Percentiles rank a stretch among this genome's conserved stretches.
These are phyloP conservation scores for Fusarium sacchari DNA, from an alignment of 2,329 filamentous ascomycete genomes.

Conservation along the genomic window DNA sequence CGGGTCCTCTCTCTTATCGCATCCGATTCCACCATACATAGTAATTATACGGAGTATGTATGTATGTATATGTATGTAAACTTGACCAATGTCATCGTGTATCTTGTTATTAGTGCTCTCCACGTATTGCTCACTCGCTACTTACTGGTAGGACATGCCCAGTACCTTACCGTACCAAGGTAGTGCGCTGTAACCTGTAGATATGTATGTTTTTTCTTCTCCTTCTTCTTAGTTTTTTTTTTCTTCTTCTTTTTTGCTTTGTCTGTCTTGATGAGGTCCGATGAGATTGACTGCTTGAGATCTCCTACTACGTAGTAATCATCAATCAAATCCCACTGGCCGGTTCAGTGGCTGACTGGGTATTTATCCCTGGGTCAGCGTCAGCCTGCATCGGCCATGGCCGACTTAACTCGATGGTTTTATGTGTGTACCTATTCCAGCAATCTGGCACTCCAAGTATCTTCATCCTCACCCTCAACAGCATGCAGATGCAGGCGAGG, in stretches of 20 bases:
- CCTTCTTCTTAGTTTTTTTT: no score
- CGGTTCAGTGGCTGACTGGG: conserved; percentile 42
- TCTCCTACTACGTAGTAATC: conserved; percentile 16
- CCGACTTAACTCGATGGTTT: conserved; percentile 29
- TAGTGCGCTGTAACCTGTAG: neutral
- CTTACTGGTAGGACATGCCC: no score
- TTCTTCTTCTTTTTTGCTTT: conserved; percentile 29
- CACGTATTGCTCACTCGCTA: neutral
- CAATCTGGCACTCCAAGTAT: conserved; percentile 31
- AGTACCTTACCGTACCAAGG: neutral
- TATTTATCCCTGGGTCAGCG: neutral
- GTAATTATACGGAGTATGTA: no score
- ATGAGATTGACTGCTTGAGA: conserved; percentile 13
- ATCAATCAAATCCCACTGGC: conserved; percentile 28
- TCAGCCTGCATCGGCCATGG: conserved; percentile 42
- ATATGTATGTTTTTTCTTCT: no score
- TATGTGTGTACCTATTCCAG: conserved; percentile 20
- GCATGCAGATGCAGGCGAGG: conserved; percentile 28
- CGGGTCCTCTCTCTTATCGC: conserved; percentile 12
- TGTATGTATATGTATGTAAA: no score
- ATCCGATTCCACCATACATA: conserved; percentile 3
- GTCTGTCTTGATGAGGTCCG: neutral
- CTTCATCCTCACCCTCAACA: neutral
- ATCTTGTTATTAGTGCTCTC: neutral
- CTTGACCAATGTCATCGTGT: neutral